Conservation (phyloP, 1,284 basidiomycete species). For the Ceratobasidium sp. region DNA sequence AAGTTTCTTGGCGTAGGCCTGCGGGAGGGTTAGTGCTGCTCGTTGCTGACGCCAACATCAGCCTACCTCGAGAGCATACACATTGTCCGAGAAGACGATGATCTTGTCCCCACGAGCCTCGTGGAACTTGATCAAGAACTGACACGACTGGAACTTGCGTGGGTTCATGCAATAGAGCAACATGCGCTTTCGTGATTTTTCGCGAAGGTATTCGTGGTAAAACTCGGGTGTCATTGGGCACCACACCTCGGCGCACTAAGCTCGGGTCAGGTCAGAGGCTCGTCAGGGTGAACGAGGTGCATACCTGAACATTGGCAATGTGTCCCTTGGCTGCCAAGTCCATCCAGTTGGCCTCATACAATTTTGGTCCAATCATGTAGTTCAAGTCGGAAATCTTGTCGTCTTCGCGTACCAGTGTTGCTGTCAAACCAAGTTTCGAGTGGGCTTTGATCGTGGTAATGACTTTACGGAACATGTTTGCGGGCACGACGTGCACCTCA, state of each 20-base stretch:
- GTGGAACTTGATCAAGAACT: constrained; percentile 98
- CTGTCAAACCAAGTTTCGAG: constrained; percentile 95
- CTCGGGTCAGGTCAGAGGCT: background rate
- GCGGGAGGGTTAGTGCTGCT: constrained; percentile 20
- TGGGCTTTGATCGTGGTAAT: constrained; percentile 98
- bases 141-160: constrained; percentile 98
- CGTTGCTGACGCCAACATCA: background rate
- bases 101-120: constrained; percentile 98
- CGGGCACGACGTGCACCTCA: constrained; percentile 97
- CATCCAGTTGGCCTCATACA: constrained; percentile 99
- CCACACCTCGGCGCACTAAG: constrained; percentile 98
- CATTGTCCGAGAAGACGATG: constrained; percentile 99
- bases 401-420: constrained; percentile 97
- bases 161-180: constrained; percentile 99
- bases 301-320: constrained; percentile 97
- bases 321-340: constrained; percentile 99
- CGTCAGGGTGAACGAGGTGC: constrained; percentile 42
- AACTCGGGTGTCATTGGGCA: constrained; percentile 99
- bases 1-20: constrained; percentile 96
- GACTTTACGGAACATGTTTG: constrained; percentile 94
- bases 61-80: constrained; percentile 91
- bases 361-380: constrained; percentile 98
- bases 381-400: constrained; percentile 99
- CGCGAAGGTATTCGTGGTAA: constrained; percentile 95
- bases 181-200: constrained; percentile 92